Evolutionary conservation across 2,329 filamentous ascomycete genomes (phyloP).

Genomic region (Zymoseptoria pseudotritici): DNA sequence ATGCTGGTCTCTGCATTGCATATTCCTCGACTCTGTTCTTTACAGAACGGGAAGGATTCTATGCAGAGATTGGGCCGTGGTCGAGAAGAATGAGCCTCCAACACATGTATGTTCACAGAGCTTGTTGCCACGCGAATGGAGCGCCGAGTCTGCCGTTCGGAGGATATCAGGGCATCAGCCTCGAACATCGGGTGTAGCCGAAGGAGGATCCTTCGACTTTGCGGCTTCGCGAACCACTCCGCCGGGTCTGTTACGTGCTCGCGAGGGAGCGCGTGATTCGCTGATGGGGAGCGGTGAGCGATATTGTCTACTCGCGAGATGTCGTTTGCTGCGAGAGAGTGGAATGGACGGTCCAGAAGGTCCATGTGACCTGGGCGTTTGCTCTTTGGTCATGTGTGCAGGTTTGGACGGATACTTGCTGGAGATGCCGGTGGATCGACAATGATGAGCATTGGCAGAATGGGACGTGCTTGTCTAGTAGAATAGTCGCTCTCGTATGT

Average conservation of each 20-base stretch:
- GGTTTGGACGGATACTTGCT: neutral
- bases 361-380: neutral
- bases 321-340: neutral
- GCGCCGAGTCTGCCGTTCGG: too few species aligned
- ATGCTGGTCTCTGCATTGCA: neutral
- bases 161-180: too few species aligned
- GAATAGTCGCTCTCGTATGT: neutral
- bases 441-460: neutral
- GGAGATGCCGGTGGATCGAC: neutral
- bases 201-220: neutral
- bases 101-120: too few species aligned
- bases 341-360: neutral
- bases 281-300: neutral
- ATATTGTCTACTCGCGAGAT: neutral
- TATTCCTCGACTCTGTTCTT: neutral
- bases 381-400: neutral
- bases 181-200: too few species aligned
- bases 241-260: neutral
- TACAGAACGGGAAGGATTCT: neutral
- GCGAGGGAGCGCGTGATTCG: neutral
- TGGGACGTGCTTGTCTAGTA: neutral
- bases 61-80: neutral
- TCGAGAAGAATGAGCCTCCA: too few species aligned
- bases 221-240: neutral
- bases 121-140: too few species aligned